Evolutionary conservation across 2,329 filamentous ascomycete species (phyloP), one percentile per base, ranked within the genome.

Genomic region (Fusarium longipes): DNA sequence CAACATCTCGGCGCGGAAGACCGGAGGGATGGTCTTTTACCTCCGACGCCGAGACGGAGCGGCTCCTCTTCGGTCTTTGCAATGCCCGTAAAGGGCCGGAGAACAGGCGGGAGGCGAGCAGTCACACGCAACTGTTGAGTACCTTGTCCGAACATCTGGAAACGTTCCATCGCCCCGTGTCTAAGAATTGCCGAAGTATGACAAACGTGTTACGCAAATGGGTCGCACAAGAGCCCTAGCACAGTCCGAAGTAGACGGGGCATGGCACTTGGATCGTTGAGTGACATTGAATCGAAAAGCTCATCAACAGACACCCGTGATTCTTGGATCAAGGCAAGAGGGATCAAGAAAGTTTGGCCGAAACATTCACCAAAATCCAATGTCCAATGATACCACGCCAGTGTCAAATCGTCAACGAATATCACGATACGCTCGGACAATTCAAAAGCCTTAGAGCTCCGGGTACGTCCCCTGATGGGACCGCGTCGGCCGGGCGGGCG

Each of bases 81-180:
- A 62, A 49, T 51, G 56, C 42, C 65, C 51, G 44, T 47, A 68
- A 68, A 61, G 62, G 60, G 51, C 65, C 65, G 60, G 61, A 36
- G 30, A 48, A 48, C 30, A 48, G 15, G 45, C 45, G 45, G 36
- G 42, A 68, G 55, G 65, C 47, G 50, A 68, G 47, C 24, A 52
- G 62, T 66, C 44, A 36, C 62, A 66, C 56, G 25, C 32, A 61
- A 57, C 58, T 33, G 25, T 54, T 38, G 35, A 35, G 40, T 27
- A 30, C 39, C 54, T 63, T 57, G 64, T 70, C 67, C 67, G 49
- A 70, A 49, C 53, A 60, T 63, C 70, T 72, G 62, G 70, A 67
- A 72, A 59, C 63, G 62, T 72, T 67, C 70, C 58, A 67, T 67
- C 36, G 29, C 50, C 60, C 47, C 38, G 54, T 60, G 60, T 40